Evolutionary conservation across 2,329 filamentous ascomycete species (phyloP).

Genomic region (Dactylonectria macrodidyma): DNA sequence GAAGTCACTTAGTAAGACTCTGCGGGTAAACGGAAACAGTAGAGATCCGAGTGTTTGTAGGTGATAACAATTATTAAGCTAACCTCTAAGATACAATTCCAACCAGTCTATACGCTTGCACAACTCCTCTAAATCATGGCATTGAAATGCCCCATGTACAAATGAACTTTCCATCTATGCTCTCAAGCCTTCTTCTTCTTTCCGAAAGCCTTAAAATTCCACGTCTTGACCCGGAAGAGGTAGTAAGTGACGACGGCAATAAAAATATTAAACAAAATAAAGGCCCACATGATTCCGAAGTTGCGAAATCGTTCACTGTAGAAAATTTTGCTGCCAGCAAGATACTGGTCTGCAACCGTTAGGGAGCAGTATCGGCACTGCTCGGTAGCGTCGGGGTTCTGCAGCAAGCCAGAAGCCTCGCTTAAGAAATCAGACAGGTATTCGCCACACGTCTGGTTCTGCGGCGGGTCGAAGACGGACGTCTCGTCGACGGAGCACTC

Average conservation of each 20-base stretch:
- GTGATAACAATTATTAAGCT: no score
- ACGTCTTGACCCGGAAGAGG: conserved; percentile 29
- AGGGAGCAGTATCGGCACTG: conserved; percentile 77
- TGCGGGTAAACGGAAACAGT: no score
- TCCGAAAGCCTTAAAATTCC: conserved; percentile 29
- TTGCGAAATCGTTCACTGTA: conserved; percentile 73
- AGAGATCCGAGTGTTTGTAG: no score
- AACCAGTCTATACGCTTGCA: no score
- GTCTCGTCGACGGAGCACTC: conserved; percentile 68
- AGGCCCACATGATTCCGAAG: conserved; percentile 76
- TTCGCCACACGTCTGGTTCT: conserved; percentile 7
- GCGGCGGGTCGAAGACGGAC: conserved; percentile 73
- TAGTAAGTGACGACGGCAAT: conserved; percentile 72
- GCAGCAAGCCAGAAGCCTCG: conserved; percentile 63
- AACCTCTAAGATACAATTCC: no score
- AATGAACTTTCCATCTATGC: no score
- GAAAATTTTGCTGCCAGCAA: conserved; percentile 58
- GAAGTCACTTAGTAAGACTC: no score
- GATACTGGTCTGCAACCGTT: conserved; percentile 69
- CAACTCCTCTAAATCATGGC: no score
- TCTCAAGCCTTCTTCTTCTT: conserved; percentile 36
- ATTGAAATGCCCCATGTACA: no score
- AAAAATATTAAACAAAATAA: conserved; percentile 71
- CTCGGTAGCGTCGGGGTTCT: conserved; percentile 67
- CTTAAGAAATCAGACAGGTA: not conserved